Base-by-base conservation (phyloP, 1,139 yeast species). In the Debaryomycetaceae sp. region DNA sequence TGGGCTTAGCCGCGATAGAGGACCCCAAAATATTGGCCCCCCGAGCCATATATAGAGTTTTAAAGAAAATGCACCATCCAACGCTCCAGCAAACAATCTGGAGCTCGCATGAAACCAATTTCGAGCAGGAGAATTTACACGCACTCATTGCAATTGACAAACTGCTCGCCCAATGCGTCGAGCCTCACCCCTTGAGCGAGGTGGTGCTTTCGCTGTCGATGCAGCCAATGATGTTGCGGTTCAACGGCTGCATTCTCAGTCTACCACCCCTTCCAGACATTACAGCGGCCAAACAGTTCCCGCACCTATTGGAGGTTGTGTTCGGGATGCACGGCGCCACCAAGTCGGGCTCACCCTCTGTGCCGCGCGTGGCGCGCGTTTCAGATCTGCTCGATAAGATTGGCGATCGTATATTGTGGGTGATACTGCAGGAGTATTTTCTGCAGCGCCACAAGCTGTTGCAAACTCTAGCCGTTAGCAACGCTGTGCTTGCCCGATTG, bases 401-500 rank as follows among this genome's bases (percentile, higher is more conserved):
- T 6, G 48, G 48, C 4, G 48, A 44, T 29, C 26, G 40, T 4
- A 26, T 44, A 8, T 30, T 43, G 15, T 38, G 36, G 25, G 30
- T 41, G 16, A 28, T 35, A 15, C 31, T 38, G 6, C 29, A 28
- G 6, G 44, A 42, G 21, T 43, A 35, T 28, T 32, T 34, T 18
- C 25, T n/a, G 13, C 39, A n/a, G 31, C 35, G 14, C 31, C 36
- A 16, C 17, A 26, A 16, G 34, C 36, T 34, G 27, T 34, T 36
- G 22, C 32, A 36, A 23, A 24, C 30, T 17, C 37, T 44, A 15
- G n/a, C 40, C 9, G 43, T 36, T 26, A 34, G 42, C 5, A 44
- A 44, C 25, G 29, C 32, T 11, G 18, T 44, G 8, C 36, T 42
- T 15, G 39, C 40, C 3, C 18, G 43, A 10, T 30, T 44, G 14